Percentiles rank a stretch among this genome's conserved stretches.
Conservation (phyloP, 1,139 yeast genomes). For the Candida sojae region DNA sequence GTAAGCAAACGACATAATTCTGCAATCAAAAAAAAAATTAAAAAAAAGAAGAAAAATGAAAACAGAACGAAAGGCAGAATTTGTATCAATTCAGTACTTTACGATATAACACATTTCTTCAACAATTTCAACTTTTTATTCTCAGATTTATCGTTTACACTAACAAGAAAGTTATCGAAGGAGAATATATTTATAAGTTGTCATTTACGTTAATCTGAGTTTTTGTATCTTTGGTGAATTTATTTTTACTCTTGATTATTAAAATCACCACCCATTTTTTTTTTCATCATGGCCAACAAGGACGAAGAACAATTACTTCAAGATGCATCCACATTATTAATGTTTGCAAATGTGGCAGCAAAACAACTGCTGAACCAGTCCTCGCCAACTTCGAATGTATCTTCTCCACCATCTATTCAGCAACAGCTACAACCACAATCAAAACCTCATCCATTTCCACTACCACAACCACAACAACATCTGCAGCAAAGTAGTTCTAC, state of each 20-base stretch:
- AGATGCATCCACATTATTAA: constrained; percentile 65
- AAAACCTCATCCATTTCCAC: background rate
- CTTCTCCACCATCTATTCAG: constrained; percentile 9
- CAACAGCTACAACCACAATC: constrained; percentile 5
- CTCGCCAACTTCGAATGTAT: constrained; percentile 13
- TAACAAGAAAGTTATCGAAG: background rate
- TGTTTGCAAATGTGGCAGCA: constrained; percentile 64
- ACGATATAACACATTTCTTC: background rate
- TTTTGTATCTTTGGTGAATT: background rate
- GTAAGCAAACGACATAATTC: no score
- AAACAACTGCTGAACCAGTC: constrained; percentile 29
- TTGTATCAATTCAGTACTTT: constrained; percentile 1
- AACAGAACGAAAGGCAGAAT: background rate
- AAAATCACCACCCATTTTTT: background rate
- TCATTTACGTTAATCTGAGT: background rate
- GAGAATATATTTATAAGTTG: background rate
- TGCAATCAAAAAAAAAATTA: background rate
- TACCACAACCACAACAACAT: background rate
- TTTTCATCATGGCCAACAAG: constrained; percentile 13
- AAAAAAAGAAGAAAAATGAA: background rate
- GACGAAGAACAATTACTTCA: constrained; percentile 47
- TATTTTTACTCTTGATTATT: background rate
- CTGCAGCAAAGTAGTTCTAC: constrained; percentile 5
- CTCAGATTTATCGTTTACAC: background rate
- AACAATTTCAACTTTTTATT: background rate